Percentiles rank a stretch among this genome's conserved stretches.
phyloP scores from a whole-genome alignment of 768 basidiomycete genomes.

The Amanita polypyramis region DNA sequence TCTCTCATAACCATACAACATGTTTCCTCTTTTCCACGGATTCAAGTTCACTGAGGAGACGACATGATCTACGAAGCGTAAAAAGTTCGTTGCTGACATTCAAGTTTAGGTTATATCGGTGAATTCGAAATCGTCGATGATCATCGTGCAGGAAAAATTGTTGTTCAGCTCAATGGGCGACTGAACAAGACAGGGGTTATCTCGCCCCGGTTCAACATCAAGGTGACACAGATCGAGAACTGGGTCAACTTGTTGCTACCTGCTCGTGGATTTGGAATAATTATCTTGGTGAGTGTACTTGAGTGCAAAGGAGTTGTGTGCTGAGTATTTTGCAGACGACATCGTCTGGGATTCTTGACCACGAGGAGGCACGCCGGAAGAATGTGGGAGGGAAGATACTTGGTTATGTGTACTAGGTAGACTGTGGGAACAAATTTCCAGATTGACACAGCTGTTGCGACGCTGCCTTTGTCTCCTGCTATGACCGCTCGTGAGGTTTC shows the following conservation, averaged over 20 bases:
- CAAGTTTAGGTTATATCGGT: slow-evolving; percentile 78
- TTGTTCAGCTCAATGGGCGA: slow-evolving; percentile 95
- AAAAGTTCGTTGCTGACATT: slow-evolving; percentile 10
- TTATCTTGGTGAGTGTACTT: slow-evolving; percentile 68
- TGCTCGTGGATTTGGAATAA: slow-evolving; percentile 90
- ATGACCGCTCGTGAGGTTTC: slow-evolving; percentile 16
- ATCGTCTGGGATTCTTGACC: slow-evolving; percentile 96
- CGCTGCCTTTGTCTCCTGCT: neutral
- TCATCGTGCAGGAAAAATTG: slow-evolving; percentile 96
- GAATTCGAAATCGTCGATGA: slow-evolving; percentile 99
- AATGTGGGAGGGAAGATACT: slow-evolving; percentile 94
- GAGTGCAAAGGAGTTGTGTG: neutral
- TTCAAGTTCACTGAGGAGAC: slow-evolving; percentile 48
- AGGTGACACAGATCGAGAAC: slow-evolving; percentile 82
- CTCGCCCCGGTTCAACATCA: slow-evolving; percentile 98
- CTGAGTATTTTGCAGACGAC: slow-evolving; percentile 54
- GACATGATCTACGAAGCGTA: slow-evolving; percentile 24
- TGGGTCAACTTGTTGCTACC: slow-evolving; percentile 98
- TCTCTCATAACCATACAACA: slow-evolving; percentile 55
- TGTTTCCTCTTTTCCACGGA: slow-evolving; percentile 25
- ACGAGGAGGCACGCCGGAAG: slow-evolving; percentile 97
- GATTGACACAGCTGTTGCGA: neutral
- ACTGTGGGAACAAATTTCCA: too few relatives aligned
- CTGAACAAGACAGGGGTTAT: slow-evolving; percentile 99
- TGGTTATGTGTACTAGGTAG: slow-evolving; percentile 76